These are phyloP conservation scores for Geosmithia putterillii DNA, from an alignment of 2,329 filamentous ascomycete genomes.

Conservation along the genomic window DNA sequence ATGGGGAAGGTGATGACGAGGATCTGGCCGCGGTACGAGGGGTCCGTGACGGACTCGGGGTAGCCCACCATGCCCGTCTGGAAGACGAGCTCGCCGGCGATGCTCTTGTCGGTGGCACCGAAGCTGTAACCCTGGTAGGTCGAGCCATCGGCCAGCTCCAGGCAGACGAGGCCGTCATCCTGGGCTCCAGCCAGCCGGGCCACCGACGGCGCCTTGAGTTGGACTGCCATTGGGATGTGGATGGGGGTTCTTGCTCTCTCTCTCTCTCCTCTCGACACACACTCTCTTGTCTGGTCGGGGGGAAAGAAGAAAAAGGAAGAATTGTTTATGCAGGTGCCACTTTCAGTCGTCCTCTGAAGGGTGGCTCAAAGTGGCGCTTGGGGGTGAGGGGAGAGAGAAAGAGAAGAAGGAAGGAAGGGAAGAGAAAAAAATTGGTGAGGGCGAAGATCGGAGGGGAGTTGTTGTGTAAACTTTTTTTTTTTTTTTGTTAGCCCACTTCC, in stretches of 20 bases:
- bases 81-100: conserved; percentile 95
- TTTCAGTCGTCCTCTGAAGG: too few relatives aligned
- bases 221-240: conserved; percentile 24
- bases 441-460: conserved; percentile 4
- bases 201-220: conserved; percentile 42
- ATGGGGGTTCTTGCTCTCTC: too few relatives aligned
- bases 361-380: too few relatives aligned
- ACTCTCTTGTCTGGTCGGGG: conserved; percentile 1
- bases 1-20: conserved; percentile 93
- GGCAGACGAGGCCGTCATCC: conserved; percentile 58
- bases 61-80: conserved; percentile 99
- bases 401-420: conserved; percentile 7
- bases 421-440: conserved; percentile 4
- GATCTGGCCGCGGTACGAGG: conserved; percentile 84
- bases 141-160: conserved; percentile 87
- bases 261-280: too few relatives aligned
- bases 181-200: conserved; percentile 34
- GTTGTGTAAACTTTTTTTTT: conserved; percentile 3
- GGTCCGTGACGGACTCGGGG: conserved; percentile 82
- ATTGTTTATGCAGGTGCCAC: neutral
- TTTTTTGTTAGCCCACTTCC: too few relatives aligned
- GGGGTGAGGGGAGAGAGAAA: conserved; percentile 6
- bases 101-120: conserved; percentile 81
- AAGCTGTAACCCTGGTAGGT: conserved; percentile 94
- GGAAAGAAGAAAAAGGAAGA: neutral